phyloP scores from a whole-genome alignment of 805 yeast genomes.

The Candida ovalis region DNA sequence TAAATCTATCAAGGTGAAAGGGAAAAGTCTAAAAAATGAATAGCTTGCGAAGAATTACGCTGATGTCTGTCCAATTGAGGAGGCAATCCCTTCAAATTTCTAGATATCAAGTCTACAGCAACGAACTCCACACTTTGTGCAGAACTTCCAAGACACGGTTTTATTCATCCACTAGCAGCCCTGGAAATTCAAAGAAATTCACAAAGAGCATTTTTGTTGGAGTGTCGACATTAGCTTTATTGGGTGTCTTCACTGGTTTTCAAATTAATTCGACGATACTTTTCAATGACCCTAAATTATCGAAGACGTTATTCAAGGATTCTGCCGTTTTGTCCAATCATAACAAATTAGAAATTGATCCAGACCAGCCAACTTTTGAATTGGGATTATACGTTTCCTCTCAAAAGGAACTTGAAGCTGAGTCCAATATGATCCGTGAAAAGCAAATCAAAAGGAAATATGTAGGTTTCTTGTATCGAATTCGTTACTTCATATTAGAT shows the following conservation, averaged over 20 bases:
- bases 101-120: background rate
- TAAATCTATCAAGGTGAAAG: too few relatives aligned
- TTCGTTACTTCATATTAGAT: conserved; percentile 46
- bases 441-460: conserved; percentile 15
- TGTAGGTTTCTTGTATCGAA: conserved; percentile 33
- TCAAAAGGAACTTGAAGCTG: conserved; percentile 47
- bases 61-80: background rate
- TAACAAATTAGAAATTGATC: conserved; percentile 42
- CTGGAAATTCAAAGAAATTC: background rate
- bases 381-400: conserved; percentile 61
- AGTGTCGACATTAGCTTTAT: conserved; percentile 6
- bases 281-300: conserved; percentile 12
- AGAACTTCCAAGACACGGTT: background rate
- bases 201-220: conserved; percentile 2
- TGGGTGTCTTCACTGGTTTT: conserved; percentile 1
- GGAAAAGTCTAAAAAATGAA: background rate
- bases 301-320: conserved; percentile 15
- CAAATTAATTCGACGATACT: conserved; percentile 3
- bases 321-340: conserved; percentile 15
- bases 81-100: background rate
- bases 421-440: conserved; percentile 33
- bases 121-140: background rate
- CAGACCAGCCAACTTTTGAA: conserved; percentile 62
- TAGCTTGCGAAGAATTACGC: background rate
- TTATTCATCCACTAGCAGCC: background rate